Base-by-base conservation (phyloP, 2,329 filamentous ascomycete species). In the Hypoxylon sp. region DNA sequence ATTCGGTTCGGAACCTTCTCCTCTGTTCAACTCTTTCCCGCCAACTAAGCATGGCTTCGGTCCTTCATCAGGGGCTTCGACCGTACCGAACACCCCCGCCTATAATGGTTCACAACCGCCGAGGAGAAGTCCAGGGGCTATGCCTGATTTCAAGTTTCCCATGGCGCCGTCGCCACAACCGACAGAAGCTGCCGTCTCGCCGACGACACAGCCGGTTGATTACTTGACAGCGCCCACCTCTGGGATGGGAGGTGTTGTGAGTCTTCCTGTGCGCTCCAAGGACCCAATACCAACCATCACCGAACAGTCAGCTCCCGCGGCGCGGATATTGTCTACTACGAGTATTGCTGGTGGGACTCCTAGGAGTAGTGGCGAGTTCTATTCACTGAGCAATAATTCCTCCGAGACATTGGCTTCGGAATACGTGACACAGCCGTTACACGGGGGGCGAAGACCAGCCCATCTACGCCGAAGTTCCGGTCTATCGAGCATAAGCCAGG, bases 321-420 rank as follows among this genome's bases (percentile, higher is more conserved):
- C 90, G 4, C 84, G 90, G 52, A 88, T 97, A 53, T 83, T 97
- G 55, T 93, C 93, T 2, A 90, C 91, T 30, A 90, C 91, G 14
- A 96, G 92, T 72, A 83, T 91, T 69, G 87, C 87, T 64, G 88
- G 87, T 56, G 90, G 87, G 3, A 98, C 95, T 26, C 93, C 93
- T 22, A 85, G 96, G 72, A 97, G 93, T 69, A 99, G 96, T 76
- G 92, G 91, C 56, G 96, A 99, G 74, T 96, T 98, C 73, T 98
- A 97, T 78, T 94, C 94, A 0, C 81, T 95, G 76, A 97, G 95
- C 81, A 97, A 98, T 76, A 91, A 97, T 74, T 98, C 96, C 5
- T 93, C 91, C 14, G 96, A 99, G 77, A 99, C 96, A 2, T 77
- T 98, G 49, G 91, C 91, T 9, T 99, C 96, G 0, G 96, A 98